A percentile compares a stretch with the other conserved stretches of the same genome.
Evolutionary conservation across 768 basidiomycete genomes (phyloP).

Genomic region (Rossbeevera mucosa): DNA sequence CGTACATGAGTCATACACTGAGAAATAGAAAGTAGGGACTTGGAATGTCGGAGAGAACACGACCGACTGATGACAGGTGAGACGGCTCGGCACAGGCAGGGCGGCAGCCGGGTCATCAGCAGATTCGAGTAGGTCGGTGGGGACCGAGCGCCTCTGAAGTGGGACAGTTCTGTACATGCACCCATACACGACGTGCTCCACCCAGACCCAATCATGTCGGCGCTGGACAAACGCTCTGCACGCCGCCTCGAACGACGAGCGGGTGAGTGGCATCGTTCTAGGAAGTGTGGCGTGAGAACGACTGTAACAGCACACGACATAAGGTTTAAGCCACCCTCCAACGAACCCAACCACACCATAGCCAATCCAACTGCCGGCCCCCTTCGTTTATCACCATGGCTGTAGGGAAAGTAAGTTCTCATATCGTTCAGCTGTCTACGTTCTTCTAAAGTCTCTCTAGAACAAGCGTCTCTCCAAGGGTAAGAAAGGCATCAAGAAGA

Average conservation of each 20-base stretch:
- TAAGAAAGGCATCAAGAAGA: constrained; percentile 99
- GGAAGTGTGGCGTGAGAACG: constrained; percentile 40
- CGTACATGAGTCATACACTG: constrained; percentile 63
- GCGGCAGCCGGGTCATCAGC: constrained; percentile 40
- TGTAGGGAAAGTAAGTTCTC: constrained; percentile 72
- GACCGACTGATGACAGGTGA: constrained; percentile 60
- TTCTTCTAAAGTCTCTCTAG: constrained; percentile 36
- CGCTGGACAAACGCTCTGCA: constrained; percentile 48
- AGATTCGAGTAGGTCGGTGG: constrained; percentile 14
- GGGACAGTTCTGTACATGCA: constrained; percentile 42
- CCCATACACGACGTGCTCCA: constrained; percentile 52
- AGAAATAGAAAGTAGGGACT: constrained; percentile 84
- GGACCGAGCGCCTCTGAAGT: constrained; percentile 13
- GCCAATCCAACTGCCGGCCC: constrained; percentile 46
- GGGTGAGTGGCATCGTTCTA: constrained; percentile 39
- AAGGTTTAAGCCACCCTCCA: constrained; percentile 60
- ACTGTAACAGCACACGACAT: constrained; percentile 35
- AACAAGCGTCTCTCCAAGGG: constrained; percentile 98
- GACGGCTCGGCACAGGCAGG: constrained; percentile 22
- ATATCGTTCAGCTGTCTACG: background rate
- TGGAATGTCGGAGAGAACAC: constrained; percentile 75
- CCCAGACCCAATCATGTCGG: constrained; percentile 54
- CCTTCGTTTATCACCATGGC: constrained; percentile 59
- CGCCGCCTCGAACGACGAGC: constrained; percentile 54
- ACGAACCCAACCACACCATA: constrained; percentile 30